Evolutionary conservation across 1,284 basidiomycete species (phyloP), one percentile per base, ranked within the genome.

Genomic region (Ceratobasidium sp.): DNA sequence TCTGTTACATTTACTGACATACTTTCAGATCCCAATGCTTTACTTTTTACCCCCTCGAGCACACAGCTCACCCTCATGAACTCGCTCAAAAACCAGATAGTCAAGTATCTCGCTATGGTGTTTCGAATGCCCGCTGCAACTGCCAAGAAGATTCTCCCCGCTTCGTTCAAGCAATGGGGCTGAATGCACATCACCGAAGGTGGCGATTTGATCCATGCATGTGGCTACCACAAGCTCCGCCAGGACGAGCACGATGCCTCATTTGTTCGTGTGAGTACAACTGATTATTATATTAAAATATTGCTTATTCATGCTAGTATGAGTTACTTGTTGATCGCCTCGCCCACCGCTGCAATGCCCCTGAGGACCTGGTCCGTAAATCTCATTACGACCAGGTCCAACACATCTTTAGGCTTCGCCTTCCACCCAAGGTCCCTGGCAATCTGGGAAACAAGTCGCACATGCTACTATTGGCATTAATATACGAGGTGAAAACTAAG

Each of bases 371-470:
- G 48, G 37, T 43, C 7, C 46, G 27, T 4, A 22, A 9, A 22
- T 71, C 39, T 1, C 78, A 78, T 63, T 80, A 77, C 74, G 78
- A 79, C 5, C 78, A 80, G 71, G 75, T 81, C 19, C 77, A 77
- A 41, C 62, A 79, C 41, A 76, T 81, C 16, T 73, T 79, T 27
- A 72, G 76, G 7, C 72, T 80, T 4, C 27, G 22, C 0, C 58
- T 80, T n/a, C 75, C 76, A 22, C 48, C 74, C 31, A 11, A 39
- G 53, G 63, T 27, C 49, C 74, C 22, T 54, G 79, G 43, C 62
- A 79, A 66, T 49, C 46, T 29, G 22, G 31, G 16, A 79, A 75
- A 14, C 74, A 34, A 46, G 76, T 78, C 37, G 58, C 59, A 29
- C 58, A 76, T 22, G 27, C 79, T 41, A 56, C 22, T 46, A 22